Conservation (phyloP, 495 filamentous ascomycete genomes). For the Monascus purpureus region DNA sequence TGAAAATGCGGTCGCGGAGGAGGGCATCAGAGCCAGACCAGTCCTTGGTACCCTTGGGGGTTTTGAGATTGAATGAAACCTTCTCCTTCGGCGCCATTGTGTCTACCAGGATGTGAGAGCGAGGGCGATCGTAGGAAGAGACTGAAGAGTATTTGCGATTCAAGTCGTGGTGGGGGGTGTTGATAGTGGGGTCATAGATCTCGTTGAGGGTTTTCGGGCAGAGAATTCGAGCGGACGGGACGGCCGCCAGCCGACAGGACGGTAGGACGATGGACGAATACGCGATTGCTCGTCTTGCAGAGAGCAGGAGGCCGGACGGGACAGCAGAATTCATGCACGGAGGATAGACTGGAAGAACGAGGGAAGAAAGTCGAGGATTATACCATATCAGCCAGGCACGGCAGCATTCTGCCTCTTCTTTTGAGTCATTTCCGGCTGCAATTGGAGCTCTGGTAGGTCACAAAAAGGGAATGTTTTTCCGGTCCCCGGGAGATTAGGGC, state of each 20-base stretch:
- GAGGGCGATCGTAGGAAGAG: slow-evolving; percentile 21
- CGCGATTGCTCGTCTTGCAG: slow-evolving; percentile 15
- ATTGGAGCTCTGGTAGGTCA: no score
- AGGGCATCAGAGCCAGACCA: slow-evolving; percentile 20
- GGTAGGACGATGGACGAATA: slow-evolving; percentile 5
- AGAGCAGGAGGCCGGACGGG: slow-evolving; percentile 5
- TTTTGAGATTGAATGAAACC: slow-evolving; percentile 30
- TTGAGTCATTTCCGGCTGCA: no score
- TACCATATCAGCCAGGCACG: no score
- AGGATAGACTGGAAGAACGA: slow-evolving; percentile 5
- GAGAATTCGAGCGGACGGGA: slow-evolving; percentile 14
- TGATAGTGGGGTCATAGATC: slow-evolving; percentile 25
- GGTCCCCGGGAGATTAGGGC: no score
- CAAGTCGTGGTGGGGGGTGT: no score
- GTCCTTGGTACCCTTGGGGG: slow-evolving; percentile 36
- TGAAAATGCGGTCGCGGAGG: slow-evolving; percentile 71
- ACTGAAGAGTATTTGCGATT: no score
- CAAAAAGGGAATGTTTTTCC: no score
- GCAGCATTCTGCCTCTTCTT: not conserved
- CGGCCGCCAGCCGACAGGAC: slow-evolving; percentile 9
- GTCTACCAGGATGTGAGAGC: slow-evolving; percentile 10
- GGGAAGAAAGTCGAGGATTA: no score
- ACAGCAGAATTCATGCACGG: slow-evolving; percentile 6
- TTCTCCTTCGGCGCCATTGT: slow-evolving; percentile 22
- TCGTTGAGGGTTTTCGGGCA: slow-evolving; percentile 11